Conservation (phyloP, 805 yeast genomes). For the Wickerhamiella hasegawae region DNA sequence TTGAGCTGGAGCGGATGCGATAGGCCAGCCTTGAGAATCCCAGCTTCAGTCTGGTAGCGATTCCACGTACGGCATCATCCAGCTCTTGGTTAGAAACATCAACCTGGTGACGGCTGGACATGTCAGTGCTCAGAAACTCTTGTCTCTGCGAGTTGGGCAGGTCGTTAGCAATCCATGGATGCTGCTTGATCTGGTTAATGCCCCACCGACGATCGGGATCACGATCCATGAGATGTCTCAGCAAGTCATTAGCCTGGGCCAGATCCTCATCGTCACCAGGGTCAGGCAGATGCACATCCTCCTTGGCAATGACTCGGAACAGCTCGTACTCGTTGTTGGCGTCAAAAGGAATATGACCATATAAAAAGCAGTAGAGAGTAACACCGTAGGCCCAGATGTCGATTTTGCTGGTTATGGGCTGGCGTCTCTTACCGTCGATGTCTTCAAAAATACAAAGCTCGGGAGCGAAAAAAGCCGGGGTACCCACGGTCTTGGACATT, state of each 20-base stretch:
- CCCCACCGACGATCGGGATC: constrained; percentile 54
- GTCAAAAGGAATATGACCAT: constrained; percentile 79
- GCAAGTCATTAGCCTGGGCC: constrained; percentile 33
- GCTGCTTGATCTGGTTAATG: constrained; percentile 55
- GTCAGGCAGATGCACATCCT: constrained; percentile 42
- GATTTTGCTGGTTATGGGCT: constrained; percentile 60
- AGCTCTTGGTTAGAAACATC: constrained; percentile 53
- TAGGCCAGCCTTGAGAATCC: constrained; percentile 21
- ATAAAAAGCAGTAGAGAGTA: constrained; percentile 71
- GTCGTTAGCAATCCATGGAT: constrained; percentile 47
- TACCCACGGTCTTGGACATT: constrained; percentile 90
- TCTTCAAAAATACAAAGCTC: constrained; percentile 59
- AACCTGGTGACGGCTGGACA: constrained; percentile 19
- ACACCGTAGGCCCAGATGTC: constrained; percentile 98
- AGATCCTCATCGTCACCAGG: constrained; percentile 12
- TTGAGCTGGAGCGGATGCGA: constrained; percentile 6
- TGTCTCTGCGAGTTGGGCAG: constrained; percentile 20
- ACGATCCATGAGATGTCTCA: constrained; percentile 47
- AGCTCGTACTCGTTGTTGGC: constrained; percentile 76
- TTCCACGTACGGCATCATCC: constrained; percentile 66
- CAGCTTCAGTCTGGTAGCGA: constrained; percentile 47
- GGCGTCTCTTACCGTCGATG: constrained; percentile 13
- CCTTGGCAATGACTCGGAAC: constrained; percentile 62
- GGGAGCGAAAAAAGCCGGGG: constrained; percentile 94
- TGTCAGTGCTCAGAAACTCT: constrained; percentile 17